Evolutionary conservation across 2,329 filamentous ascomycete genomes (phyloP).

Genomic region (Exophiala lecanii-corni): DNA sequence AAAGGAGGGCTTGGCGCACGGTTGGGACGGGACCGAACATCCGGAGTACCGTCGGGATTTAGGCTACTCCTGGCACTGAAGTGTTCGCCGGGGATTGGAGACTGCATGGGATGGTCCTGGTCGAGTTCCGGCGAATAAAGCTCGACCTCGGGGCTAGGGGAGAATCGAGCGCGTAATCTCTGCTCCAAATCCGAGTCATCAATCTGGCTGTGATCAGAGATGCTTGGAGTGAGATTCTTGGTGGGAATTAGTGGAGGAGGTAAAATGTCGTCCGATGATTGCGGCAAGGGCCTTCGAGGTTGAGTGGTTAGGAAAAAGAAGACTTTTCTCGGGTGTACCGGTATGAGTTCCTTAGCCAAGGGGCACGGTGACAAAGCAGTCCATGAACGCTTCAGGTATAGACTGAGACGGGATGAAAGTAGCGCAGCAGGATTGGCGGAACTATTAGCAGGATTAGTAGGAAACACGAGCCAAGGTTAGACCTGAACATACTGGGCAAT

Average conservation of each 20-base stretch:
- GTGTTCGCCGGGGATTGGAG: constrained; percentile 59
- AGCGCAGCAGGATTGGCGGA: constrained; percentile 94
- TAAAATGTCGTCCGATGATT: constrained; percentile 52
- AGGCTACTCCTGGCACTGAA: constrained; percentile 51
- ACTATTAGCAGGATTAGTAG: constrained; percentile 49
- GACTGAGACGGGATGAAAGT: constrained; percentile 84
- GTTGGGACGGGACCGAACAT: constrained; percentile 40
- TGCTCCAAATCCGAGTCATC: constrained; percentile 65
- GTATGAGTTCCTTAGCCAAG: constrained; percentile 85
- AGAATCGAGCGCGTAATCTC: constrained; percentile 62
- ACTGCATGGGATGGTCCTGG: constrained; percentile 55
- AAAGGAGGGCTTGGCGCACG: constrained; percentile 81
- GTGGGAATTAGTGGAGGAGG: constrained; percentile 48
- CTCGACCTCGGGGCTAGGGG: constrained; percentile 89
- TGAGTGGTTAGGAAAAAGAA: constrained; percentile 95
- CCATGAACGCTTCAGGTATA: constrained; percentile 86
- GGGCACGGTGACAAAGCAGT: constrained; percentile 75
- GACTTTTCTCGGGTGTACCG: constrained; percentile 86
- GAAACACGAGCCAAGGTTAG: background rate
- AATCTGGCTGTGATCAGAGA: constrained; percentile 67
- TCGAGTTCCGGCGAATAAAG: constrained; percentile 84
- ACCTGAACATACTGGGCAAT: constrained; percentile 76
- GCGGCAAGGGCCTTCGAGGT: constrained; percentile 74
- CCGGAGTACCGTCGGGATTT: constrained; percentile 29
- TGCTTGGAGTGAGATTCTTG: constrained; percentile 74